Percentiles rank a stretch among this genome's conserved stretches.
These are phyloP conservation scores for Prosopis cineraria DNA, from an alignment of 306 rosid genomes.

Conservation along the genomic window DNA sequence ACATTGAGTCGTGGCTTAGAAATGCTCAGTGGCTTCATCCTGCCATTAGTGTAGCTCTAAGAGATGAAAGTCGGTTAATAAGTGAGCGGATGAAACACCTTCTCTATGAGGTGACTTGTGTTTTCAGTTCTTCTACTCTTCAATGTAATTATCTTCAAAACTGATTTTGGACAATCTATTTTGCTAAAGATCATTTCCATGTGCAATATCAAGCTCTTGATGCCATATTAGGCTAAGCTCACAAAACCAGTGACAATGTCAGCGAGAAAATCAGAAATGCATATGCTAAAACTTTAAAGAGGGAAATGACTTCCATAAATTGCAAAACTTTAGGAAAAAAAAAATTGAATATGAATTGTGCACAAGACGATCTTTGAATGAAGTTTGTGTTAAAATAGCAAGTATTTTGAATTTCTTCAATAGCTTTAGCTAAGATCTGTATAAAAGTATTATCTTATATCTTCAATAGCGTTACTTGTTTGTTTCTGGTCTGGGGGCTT, in stretches of 20 bases:
- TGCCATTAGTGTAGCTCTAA: constrained; percentile 80
- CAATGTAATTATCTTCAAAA: constrained; percentile 1
- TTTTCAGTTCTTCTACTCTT: constrained; percentile 23
- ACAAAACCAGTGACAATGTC: neutral
- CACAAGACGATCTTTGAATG: neutral
- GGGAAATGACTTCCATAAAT: neutral
- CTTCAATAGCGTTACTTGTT: constrained; percentile 13
- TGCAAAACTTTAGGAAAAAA: neutral
- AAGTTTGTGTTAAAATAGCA: neutral
- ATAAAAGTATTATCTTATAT: neutral
- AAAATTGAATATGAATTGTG: neutral
- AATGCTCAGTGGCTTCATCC: constrained; percentile 91
- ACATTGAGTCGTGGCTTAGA: constrained; percentile 70
- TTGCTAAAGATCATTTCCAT: constrained; percentile 19
- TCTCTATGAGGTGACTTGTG: constrained; percentile 70
- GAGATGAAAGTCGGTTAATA: constrained; percentile 80
- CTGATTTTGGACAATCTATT: constrained; percentile 1
- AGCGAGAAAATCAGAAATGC: neutral
- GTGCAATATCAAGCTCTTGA: constrained; percentile 11
- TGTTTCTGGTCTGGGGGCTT: neutral
- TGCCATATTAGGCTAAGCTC: neutral
- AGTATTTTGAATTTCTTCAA: neutral
- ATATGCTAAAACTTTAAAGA: neutral
- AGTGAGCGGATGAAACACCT: constrained; percentile 93
- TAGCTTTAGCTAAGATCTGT: neutral